These are phyloP conservation scores for Hygrophila difformis DNA, from an alignment of 257 asterid genomes.

Conservation along the genomic window DNA sequence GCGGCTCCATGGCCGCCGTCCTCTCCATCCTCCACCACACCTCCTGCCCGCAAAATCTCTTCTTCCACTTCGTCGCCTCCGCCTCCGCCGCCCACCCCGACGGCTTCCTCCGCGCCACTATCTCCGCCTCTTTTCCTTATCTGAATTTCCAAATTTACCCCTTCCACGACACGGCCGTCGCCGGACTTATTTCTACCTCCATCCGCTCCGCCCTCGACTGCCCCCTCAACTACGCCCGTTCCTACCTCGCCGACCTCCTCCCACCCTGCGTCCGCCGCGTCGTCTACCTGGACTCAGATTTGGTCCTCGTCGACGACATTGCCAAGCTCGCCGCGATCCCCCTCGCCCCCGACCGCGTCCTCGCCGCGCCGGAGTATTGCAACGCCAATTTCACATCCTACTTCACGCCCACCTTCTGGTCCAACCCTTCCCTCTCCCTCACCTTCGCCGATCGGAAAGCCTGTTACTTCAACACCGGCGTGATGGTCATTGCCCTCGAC, in stretches of 20 bases:
- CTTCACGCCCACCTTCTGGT: constrained; percentile 88
- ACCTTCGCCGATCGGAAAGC: constrained; percentile 63
- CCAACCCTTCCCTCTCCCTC: constrained; percentile 69
- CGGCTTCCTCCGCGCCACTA: constrained; percentile 31
- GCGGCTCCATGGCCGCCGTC: constrained; percentile 91
- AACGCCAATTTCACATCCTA: constrained; percentile 81
- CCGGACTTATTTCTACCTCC: constrained; percentile 80
- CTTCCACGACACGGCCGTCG: constrained; percentile 48
- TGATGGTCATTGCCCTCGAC: constrained; percentile 79
- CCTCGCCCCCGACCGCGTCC: constrained; percentile 35
- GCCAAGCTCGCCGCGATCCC: constrained; percentile 54
- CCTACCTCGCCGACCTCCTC: constrained; percentile 66
- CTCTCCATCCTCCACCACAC: constrained; percentile 79
- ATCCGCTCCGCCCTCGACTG: constrained; percentile 94
- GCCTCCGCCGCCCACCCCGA: constrained; percentile 46
- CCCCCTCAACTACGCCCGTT: constrained; percentile 85
- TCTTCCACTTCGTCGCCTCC: constrained; percentile 71
- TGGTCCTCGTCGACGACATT: constrained; percentile 79
- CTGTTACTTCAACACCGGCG: constrained; percentile 94
- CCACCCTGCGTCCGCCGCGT: constrained; percentile 66
- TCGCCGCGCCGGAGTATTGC: constrained; percentile 96
- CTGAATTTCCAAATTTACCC: constrained; percentile 47
- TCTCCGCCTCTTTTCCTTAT: constrained; percentile 63
- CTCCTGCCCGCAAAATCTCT: constrained; percentile 67
- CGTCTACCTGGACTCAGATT: constrained; percentile 82